Evolutionary conservation across 1,284 basidiomycete species (phyloP).

Genomic region (Trametes hirsuta): DNA sequence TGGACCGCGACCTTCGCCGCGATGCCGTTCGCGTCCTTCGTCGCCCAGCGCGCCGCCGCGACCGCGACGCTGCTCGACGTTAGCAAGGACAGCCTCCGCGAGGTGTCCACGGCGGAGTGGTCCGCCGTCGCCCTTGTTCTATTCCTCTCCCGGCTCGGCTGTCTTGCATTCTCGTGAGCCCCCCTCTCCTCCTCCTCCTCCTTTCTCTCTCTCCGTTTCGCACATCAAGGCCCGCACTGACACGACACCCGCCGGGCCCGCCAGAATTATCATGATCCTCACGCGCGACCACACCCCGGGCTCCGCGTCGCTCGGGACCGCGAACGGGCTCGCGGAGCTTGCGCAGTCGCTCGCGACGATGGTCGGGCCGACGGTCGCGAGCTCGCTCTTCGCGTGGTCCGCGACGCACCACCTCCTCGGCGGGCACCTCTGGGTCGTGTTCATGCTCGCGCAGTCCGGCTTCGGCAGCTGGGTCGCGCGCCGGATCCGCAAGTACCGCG

Average conservation of each 20-base stretch:
- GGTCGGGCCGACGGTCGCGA: conserved; percentile 58
- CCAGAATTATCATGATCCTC: conserved; percentile 63
- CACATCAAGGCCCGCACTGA: background rate
- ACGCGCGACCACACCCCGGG: conserved; percentile 57
- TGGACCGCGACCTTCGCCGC: conserved; percentile 41
- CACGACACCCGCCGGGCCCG: background rate
- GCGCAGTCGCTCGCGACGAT: conserved; percentile 58
- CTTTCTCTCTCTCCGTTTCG: background rate
- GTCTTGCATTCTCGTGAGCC: conserved; percentile 43
- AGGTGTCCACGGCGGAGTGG: conserved; percentile 36
- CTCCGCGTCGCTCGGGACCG: conserved; percentile 56
- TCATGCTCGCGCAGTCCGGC: conserved; percentile 29
- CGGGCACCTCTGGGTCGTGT: conserved; percentile 44
- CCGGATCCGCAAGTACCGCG: conserved; percentile 28
- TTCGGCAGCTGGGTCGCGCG: conserved; percentile 28
- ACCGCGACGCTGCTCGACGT: background rate
- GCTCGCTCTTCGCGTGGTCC: conserved; percentile 50
- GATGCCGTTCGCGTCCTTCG: conserved; percentile 37
- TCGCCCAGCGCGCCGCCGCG: conserved; percentile 25
- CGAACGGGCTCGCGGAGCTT: conserved; percentile 67
- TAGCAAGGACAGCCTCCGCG: background rate
- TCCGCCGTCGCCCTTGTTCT: conserved; percentile 37
- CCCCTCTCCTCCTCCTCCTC: background rate
- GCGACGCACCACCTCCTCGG: conserved; percentile 37
- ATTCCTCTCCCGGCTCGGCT: conserved; percentile 38